A percentile compares a stretch with the other conserved stretches of the same genome.
These are phyloP conservation scores for Fusarium armeniacum DNA, from an alignment of 2,329 filamentous ascomycete species.

Conservation along the genomic window DNA sequence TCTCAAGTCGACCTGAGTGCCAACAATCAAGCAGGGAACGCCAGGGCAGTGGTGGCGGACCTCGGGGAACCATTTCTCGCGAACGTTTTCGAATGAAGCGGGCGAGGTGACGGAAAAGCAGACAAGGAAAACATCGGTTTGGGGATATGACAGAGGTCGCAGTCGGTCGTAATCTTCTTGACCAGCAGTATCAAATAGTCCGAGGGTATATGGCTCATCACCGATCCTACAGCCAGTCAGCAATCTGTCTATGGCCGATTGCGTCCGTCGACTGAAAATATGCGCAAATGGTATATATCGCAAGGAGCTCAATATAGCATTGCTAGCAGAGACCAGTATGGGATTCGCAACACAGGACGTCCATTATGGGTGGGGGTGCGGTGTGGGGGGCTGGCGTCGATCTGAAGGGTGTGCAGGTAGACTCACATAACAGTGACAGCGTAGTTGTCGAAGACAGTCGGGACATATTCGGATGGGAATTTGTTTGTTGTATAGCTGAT, in stretches of 20 bases:
- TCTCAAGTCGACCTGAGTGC: constrained; percentile 95
- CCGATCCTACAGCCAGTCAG: constrained; percentile 80
- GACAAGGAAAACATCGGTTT: constrained; percentile 98
- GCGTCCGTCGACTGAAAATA: constrained; percentile 8
- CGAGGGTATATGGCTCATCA: constrained; percentile 97
- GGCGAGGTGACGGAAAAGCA: constrained; percentile 99
- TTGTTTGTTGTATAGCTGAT: constrained; percentile 99
- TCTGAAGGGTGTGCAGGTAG: constrained; percentile 39
- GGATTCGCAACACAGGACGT: constrained; percentile 18
- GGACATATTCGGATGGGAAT: constrained; percentile 99
- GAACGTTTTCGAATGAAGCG: constrained; percentile 98
- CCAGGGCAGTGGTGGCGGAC: constrained; percentile 99
- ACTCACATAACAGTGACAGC: constrained; percentile 99
- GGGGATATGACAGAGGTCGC: constrained; percentile 95
- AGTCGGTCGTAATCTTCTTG: constrained; percentile 99
- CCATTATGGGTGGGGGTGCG: constrained; percentile 31
- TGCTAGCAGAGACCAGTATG: constrained; percentile 10
- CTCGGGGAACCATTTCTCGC: constrained; percentile 99
- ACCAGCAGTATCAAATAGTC: constrained; percentile 97
- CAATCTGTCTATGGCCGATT: constrained; percentile 8
- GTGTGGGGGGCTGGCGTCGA: constrained; percentile 35
- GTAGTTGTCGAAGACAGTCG: constrained; percentile 99
- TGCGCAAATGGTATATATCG: constrained; percentile 12
- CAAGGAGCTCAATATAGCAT: constrained; percentile 13
- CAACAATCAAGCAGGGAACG: constrained; percentile 96